A percentile compares a stretch with the other conserved stretches of the same genome.
Conservation (phyloP, 73 alveolate species). For the Durusdinium trenchii region DNA sequence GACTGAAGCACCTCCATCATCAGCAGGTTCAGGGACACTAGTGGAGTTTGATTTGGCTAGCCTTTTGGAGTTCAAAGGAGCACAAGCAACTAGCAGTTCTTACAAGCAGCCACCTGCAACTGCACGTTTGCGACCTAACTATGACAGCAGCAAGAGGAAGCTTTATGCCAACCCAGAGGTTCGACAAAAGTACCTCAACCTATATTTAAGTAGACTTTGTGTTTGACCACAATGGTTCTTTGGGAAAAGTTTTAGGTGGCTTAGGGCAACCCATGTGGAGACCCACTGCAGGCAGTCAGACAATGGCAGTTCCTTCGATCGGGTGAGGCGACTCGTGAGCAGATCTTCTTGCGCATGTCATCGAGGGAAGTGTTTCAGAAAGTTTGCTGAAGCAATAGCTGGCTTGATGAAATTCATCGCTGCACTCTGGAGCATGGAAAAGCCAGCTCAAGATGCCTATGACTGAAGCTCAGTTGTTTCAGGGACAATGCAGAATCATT, state of each 20-base stretch:
- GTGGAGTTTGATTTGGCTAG: background rate
- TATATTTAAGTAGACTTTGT: background rate
- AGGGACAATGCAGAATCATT: too few relatives aligned
- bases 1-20: background rate
- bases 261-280: too few relatives aligned
- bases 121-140: background rate
- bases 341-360: background rate
- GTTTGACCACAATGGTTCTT: background rate
- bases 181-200: background rate
- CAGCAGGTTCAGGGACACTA: background rate
- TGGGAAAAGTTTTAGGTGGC: background rate
- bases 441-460: conserved; percentile 57
- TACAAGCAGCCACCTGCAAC: background rate
- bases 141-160: background rate
- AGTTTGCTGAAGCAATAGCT: background rate
- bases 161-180: background rate
- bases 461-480: too few relatives aligned
- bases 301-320: background rate
- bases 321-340: background rate
- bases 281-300: conserved; percentile 8
- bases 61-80: background rate
- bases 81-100: background rate
- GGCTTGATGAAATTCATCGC: background rate
- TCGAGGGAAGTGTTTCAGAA: conserved; percentile 1
- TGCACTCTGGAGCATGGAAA: background rate